Evolutionary conservation across 2,329 filamentous ascomycete genomes (phyloP), one percentile per base, ranked within the genome.

Genomic region (Trichophaea hybrida): DNA sequence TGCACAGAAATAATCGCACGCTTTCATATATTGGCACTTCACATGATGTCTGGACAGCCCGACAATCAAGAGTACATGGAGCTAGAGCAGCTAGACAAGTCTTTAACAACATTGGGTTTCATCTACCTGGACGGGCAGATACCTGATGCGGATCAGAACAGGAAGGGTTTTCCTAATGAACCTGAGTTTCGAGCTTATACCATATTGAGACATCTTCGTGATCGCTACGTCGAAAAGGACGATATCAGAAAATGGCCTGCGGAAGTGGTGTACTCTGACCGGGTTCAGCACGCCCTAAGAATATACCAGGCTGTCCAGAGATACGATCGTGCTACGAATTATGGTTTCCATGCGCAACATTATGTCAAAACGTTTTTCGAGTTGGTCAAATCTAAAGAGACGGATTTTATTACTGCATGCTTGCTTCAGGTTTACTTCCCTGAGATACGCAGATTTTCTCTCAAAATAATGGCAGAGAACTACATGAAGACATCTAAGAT

Each of bases 331-430:
- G 17, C 12, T 13, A 12, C 35, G 7, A 15, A 17, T 17, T 32
- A 53, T 35, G 50, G 50, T 34, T 37, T 53, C 6, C 48, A 59
- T 38, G 57, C 50, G 6, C 31, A 35, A 37, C 50, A 53, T 53
- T 60, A 61, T 52, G 53, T 61, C 46, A 57, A 61, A n/a, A 75
- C 77, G 15, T 84, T 79, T 69, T 84, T 85, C 67, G 74, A 76
- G 31, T 81, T 85, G 52, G 73, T 85, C 33, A 75, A 79, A 64
- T 75, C 77, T 44, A 72, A 74, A 0, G 71, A 74, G 13, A 77
- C 83, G 1, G 84, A 82, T 0, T 85, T 85, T 68, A 83, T 80
- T 1, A 83, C 85, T 80, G 82, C 81, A 12, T 85, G 82, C 65
- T 78, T 85, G 61, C 81, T 81, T 5, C 82, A 85, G 67, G 79